Conservation (phyloP, 257 asterid species). For the Solanum clarkiae region DNA sequence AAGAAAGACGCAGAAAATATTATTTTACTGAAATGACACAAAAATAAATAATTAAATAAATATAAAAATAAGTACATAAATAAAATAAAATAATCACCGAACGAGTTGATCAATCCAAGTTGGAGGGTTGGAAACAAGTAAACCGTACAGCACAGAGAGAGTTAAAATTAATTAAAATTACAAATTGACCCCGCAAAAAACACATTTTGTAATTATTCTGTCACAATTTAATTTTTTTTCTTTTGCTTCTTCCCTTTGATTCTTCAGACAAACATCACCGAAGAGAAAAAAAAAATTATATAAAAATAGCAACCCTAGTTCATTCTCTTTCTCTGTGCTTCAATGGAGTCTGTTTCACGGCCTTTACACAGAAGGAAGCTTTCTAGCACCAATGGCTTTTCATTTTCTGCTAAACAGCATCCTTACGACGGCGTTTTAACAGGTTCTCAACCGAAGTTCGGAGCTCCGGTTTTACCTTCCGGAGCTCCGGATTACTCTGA, state of each 20-base stretch:
- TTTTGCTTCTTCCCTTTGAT: not conserved
- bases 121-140: not conserved
- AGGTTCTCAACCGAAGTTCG: slow-evolving; percentile 14
- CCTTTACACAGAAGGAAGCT: slow-evolving; percentile 59
- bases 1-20: not conserved
- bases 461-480: slow-evolving; percentile 8
- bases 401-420: slow-evolving; percentile 41
- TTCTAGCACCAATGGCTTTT: slow-evolving; percentile 16
- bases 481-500: slow-evolving; percentile 46
- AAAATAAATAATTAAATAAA: not conserved
- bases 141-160: not conserved
- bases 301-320: not conserved
- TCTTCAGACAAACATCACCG: slow-evolving; percentile 5
- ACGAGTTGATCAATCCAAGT: not conserved
- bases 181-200: not conserved
- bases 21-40: not conserved
- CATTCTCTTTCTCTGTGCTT: not conserved
- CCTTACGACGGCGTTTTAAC: slow-evolving; percentile 68
- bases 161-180: not conserved
- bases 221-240: not conserved
- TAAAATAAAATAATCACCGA: not conserved
- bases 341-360: slow-evolving; percentile 63
- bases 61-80: not conserved
- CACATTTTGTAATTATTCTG: not conserved
- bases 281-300: not conserved